Evolutionary conservation across 352 stramenopile species (phyloP), one percentile per base, ranked within the genome.

Genomic region (Pythium grandisporangium): DNA sequence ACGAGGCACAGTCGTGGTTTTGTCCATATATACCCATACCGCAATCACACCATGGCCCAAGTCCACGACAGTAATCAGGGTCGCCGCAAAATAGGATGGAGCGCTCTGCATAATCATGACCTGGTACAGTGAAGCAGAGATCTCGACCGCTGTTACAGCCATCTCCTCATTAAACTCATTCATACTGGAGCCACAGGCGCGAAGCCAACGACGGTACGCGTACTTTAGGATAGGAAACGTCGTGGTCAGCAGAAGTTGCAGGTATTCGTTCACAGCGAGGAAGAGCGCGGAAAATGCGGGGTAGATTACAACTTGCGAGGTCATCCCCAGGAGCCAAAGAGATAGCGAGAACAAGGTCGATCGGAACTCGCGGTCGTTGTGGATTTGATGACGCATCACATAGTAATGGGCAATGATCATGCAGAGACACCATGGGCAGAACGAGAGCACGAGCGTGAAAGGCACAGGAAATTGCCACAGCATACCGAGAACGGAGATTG

Each of bases 91-190:
- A 2, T 23, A 24, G 11, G 38, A 33, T 17, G 38, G 38, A 6
- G 38, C 13, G 25, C 33, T 45, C 38, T 45, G 38, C 38, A 45
- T 45, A 24, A 45, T 30, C 38, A 33, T 45, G 14, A 24, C 22
- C 38, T 45, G 38, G 25, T 45, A 45, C 25, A 45, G 1, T 17
- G 38, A 45, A 10, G 23, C 25, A 6, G 38, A 21, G 25, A 45
- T 45, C 25, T 45, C 38, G 38, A 45, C 38, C n/a, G 22, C 25
- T 6, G 14, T 45, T 10, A 45, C 38, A 24, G 38, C 38, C 20
- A 45, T 33, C 21, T 45, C 38, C 38, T 45, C 38, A 11, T 17
- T 33, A 33, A 45, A 45, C 5, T 45, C 38, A 24, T 24, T 24
- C 6, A 45, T 34, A 17, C 6, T 11, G 5, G n/a, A n/a, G 38